Conservation (phyloP, 2,329 filamentous ascomycete genomes). For the Mycosphaerella arachidis region DNA sequence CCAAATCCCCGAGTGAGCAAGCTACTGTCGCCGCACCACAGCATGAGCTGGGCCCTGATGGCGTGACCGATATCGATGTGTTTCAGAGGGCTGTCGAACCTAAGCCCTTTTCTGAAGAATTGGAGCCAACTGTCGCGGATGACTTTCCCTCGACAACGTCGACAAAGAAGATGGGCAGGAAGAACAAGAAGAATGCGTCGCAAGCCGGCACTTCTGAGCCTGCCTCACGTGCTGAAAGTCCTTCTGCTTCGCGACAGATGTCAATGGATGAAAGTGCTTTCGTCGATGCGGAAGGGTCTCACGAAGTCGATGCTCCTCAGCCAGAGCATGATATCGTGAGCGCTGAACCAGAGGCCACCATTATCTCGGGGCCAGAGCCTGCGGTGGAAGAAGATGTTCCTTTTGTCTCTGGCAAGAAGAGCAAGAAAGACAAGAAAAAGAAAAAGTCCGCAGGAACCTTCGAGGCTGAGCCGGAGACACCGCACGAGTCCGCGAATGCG, state of each 20-base stretch:
- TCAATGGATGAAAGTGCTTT: neutral
- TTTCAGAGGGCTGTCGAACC: neutral
- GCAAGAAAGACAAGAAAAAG: conserved; percentile 29
- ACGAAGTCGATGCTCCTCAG: neutral
- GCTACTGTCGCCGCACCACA: neutral
- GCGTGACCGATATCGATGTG: neutral
- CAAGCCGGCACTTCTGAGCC: neutral
- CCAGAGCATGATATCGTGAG: neutral
- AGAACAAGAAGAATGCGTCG: conserved; percentile 12
- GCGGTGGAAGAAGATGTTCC: neutral
- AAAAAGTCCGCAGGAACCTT: conserved; percentile 21
- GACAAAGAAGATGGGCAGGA: conserved; percentile 29
- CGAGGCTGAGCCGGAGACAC: neutral
- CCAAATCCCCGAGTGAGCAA: neutral
- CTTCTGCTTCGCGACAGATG: neutral
- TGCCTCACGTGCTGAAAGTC: neutral
- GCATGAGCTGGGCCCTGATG: neutral
- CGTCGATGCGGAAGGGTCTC: neutral
- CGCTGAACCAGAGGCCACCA: neutral
- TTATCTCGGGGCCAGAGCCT: neutral
- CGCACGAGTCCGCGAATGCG: neutral
- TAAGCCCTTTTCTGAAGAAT: neutral
- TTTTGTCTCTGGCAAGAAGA: conserved; percentile 6
- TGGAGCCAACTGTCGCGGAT: neutral
- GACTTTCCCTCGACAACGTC: conserved; percentile 2